These are phyloP conservation scores for Phytophthora ohioensis DNA, from an alignment of 352 stramenopile species.

Conservation along the genomic window DNA sequence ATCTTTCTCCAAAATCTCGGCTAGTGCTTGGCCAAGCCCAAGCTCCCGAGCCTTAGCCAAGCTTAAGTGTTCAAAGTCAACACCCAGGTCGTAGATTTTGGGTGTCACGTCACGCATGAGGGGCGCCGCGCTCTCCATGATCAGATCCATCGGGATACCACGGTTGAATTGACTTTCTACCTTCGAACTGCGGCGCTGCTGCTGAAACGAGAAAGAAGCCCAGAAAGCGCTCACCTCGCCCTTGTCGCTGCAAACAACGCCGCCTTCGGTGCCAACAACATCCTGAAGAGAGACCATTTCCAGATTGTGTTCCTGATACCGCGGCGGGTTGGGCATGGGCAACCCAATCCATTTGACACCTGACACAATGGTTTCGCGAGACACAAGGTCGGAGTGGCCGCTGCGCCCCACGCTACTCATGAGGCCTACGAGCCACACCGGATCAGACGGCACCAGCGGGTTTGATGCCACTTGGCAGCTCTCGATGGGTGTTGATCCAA, in stretches of 20 bases:
- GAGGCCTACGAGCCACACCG: slow-evolving; percentile 86
- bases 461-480: slow-evolving; percentile 77
- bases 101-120: slow-evolving; percentile 77
- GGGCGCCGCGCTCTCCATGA: slow-evolving; percentile 86
- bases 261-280: slow-evolving; percentile 83
- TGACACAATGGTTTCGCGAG: slow-evolving; percentile 86
- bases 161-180: slow-evolving; percentile 90
- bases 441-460: slow-evolving; percentile 71
- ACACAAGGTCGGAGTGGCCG: slow-evolving; percentile 85
- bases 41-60: slow-evolving; percentile 91
- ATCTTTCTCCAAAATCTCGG: slow-evolving; percentile 79
- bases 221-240: slow-evolving; percentile 87
- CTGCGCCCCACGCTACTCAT: slow-evolving; percentile 85
- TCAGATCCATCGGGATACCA: slow-evolving; percentile 87
- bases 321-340: slow-evolving; percentile 81
- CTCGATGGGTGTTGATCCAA: slow-evolving; percentile 84
- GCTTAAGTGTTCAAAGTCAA: slow-evolving; percentile 90
- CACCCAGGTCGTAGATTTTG: slow-evolving; percentile 82
- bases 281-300: slow-evolving; percentile 90
- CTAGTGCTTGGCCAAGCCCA: slow-evolving; percentile 81
- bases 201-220: slow-evolving; percentile 90
- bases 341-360: slow-evolving; percentile 88
- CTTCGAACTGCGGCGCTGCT: slow-evolving; percentile 74
- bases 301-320: slow-evolving; percentile 90
- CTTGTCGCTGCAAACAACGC: slow-evolving; percentile 75